Percentiles rank a stretch among this genome's conserved stretches.
Evolutionary conservation across 1,284 basidiomycete genomes (phyloP).

Genomic region (Marasmius tenuissimus): DNA sequence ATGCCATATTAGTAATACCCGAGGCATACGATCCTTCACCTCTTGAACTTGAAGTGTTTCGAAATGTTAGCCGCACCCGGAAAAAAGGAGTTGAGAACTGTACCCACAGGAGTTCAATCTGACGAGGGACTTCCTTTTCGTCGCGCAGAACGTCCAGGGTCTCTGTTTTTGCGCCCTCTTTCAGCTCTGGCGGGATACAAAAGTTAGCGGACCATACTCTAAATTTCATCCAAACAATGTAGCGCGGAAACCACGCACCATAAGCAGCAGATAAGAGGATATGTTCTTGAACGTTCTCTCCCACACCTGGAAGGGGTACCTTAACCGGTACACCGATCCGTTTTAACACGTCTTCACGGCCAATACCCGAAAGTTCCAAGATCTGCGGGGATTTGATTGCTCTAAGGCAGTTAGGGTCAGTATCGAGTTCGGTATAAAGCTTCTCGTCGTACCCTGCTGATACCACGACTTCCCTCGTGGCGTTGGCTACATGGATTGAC

Average conservation of each 20-base stretch:
- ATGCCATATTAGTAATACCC: constrained; percentile 26
- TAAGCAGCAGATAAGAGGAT: constrained; percentile 24
- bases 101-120: constrained; percentile 29
- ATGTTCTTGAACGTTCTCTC: constrained; percentile 50
- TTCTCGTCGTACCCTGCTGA: constrained; percentile 2
- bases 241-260: constrained; percentile 18
- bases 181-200: not conserved
- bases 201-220: not conserved
- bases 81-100: constrained; percentile 4
- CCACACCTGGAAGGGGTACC: constrained; percentile 3
- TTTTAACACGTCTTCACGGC: not conserved
- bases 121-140: constrained; percentile 16
- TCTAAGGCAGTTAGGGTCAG: constrained; percentile 14
- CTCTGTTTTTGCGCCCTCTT: not conserved
- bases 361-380: constrained; percentile 8
- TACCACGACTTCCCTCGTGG: not conserved
- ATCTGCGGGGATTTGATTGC: constrained; percentile 5
- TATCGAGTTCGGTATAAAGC: not conserved
- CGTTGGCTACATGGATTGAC: not conserved
- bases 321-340: not conserved
- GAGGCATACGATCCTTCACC: constrained; percentile 27
- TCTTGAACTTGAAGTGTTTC: not conserved
- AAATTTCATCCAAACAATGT: not conserved
- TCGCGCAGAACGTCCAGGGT: not conserved
- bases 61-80: not conserved